Conservation (phyloP, 345 rosid genomes). For the Gossypium anomalum region DNA sequence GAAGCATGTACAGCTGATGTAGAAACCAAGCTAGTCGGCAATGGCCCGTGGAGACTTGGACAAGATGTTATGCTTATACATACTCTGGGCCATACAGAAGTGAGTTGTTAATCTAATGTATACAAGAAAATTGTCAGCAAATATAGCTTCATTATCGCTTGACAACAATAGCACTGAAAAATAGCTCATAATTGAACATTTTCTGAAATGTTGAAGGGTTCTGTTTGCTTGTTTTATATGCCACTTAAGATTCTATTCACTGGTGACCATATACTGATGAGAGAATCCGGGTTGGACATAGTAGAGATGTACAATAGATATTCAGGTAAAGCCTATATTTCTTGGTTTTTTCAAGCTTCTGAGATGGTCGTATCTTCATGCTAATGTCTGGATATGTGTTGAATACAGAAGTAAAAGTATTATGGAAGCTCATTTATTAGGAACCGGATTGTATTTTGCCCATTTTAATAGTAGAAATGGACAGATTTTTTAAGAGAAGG, state of each 20-base stretch:
- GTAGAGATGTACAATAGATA: constrained; percentile 24
- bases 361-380: not conserved
- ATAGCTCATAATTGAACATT: not conserved
- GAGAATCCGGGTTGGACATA: constrained; percentile 31
- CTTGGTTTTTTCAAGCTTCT: not conserved
- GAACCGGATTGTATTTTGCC: too few species aligned
- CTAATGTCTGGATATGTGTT: not conserved
- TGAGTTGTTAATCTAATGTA: constrained; percentile 25
- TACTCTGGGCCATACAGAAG: constrained; percentile 55
- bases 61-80: constrained; percentile 49
- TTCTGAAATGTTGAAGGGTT: constrained; percentile 26
- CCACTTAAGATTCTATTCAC: constrained; percentile 32
- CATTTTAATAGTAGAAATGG: too few species aligned
- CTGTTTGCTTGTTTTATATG: constrained; percentile 36
- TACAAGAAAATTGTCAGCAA: not conserved
- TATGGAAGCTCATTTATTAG: too few species aligned
- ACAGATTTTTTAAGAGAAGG: too few species aligned
- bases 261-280: constrained; percentile 37
- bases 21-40: constrained; percentile 56
- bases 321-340: constrained; percentile 24
- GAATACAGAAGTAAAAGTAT: too few species aligned
- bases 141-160: not conserved
- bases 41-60: constrained; percentile 56
- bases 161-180: not conserved
- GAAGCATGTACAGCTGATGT: constrained; percentile 43